phyloP scores from a whole-genome alignment of 1,139 yeast genomes.

The Petasospora rhodanensis region DNA sequence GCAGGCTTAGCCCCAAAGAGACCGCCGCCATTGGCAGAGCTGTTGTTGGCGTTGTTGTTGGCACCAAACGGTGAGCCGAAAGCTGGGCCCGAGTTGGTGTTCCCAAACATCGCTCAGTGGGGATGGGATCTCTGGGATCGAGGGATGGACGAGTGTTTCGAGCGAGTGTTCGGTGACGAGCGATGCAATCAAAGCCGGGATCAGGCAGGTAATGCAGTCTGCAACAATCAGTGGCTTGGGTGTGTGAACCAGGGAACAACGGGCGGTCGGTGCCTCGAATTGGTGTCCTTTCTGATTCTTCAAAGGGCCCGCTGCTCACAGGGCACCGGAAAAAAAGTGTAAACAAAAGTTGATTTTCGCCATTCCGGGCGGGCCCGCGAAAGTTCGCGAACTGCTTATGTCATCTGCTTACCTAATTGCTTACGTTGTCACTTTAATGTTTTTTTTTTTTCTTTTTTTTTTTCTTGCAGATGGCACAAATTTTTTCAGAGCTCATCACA shows the following conservation, averaged over 20 bases:
- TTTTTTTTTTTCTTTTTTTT: constrained; percentile 2
- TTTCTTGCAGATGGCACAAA: constrained; percentile 5
- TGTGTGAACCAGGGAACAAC: neutral
- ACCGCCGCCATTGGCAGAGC: constrained; percentile 17
- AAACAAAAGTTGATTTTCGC: neutral
- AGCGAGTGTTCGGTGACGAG: no score
- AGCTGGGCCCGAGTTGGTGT: constrained; percentile 8
- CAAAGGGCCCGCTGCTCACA: neutral
- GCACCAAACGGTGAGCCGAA: constrained; percentile 19
- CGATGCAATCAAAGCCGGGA: no score
- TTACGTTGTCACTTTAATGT: no score
- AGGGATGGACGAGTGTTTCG: no score
- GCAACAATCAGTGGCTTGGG: no score
- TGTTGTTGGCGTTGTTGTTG: constrained; percentile 9
- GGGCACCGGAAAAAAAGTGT: neutral
- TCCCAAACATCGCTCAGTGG: no score
- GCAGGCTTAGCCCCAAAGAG: constrained; percentile 20
- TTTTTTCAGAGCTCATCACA: constrained; percentile 1
- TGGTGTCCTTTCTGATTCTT: neutral
- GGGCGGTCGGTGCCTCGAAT: neutral
- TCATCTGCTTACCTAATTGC: neutral
- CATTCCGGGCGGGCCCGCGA: no score
- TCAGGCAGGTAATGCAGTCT: no score
- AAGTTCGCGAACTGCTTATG: neutral
- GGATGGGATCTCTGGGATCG: no score